These are phyloP conservation scores for Vigna trinervia DNA, from an alignment of 306 rosid species.

Conservation along the genomic window DNA sequence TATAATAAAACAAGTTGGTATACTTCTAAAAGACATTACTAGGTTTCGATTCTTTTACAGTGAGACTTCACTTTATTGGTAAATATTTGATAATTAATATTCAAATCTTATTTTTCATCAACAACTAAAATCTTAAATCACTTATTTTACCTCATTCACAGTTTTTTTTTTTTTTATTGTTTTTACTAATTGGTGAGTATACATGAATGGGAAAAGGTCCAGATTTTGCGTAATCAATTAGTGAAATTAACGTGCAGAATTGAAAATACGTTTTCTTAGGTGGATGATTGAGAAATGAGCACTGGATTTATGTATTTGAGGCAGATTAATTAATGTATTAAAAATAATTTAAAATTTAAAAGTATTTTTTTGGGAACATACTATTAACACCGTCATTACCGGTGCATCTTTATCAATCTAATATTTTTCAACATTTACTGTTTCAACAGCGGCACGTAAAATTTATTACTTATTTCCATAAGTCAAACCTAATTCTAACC, in stretches of 20 bases:
- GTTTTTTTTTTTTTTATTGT: too few relatives aligned
- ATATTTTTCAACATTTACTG: not conserved
- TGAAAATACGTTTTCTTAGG: too few relatives aligned
- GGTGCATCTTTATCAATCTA: not conserved
- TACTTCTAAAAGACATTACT: too few relatives aligned
- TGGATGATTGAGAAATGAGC: not conserved
- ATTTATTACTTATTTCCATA: conserved; percentile 11
- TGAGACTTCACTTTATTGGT: too few relatives aligned
- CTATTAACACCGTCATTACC: not conserved
- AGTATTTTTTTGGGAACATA: not conserved
- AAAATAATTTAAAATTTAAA: not conserved
- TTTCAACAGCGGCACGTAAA: not conserved
- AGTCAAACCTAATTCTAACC: conserved; percentile 7
- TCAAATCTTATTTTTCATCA: not conserved
- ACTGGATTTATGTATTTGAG: too few relatives aligned
- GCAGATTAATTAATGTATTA: not conserved
- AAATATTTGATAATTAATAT: too few relatives aligned
- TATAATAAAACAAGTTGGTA: too few relatives aligned
- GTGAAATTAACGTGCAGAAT: not conserved
- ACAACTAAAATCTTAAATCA: not conserved
- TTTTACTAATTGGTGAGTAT: not conserved
- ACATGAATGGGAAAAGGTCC: conserved; percentile 14
- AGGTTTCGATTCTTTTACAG: too few relatives aligned
- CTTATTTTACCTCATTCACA: not conserved
- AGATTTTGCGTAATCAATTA: not conserved